These are phyloP conservation scores for Voacanga thouarsii DNA, from an alignment of 257 asterid species.

Conservation along the genomic window DNA sequence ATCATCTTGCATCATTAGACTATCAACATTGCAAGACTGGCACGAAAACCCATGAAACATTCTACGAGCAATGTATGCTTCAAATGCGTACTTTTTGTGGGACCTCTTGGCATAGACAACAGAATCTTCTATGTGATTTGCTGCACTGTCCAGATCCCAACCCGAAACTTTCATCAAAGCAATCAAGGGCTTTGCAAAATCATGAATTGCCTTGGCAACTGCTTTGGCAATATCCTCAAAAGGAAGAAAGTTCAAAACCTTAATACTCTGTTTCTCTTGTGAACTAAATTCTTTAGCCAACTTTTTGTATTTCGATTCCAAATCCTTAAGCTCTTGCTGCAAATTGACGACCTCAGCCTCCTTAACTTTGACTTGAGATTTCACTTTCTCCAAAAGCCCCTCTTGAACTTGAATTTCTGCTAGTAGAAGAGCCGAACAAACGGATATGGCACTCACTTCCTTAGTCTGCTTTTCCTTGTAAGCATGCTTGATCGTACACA, in stretches of 20 bases:
- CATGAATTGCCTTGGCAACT: constrained; percentile 67
- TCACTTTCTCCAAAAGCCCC: constrained; percentile 48
- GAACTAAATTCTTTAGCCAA: constrained; percentile 43
- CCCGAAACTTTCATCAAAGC: constrained; percentile 65
- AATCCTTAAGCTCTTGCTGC: constrained; percentile 34
- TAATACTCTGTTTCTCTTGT: constrained; percentile 35
- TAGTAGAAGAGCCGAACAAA: constrained; percentile 43
- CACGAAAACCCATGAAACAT: constrained; percentile 56
- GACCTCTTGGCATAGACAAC: constrained; percentile 63
- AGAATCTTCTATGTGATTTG: constrained; percentile 45
- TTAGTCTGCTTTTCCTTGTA: constrained; percentile 53
- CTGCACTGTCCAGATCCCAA: constrained; percentile 82
- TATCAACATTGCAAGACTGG: constrained; percentile 28
- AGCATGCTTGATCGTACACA: constrained; percentile 47
- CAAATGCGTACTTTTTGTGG: constrained; percentile 72
- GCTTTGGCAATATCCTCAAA: constrained; percentile 50
- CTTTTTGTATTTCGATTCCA: constrained; percentile 41
- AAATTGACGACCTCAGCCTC: constrained; percentile 33
- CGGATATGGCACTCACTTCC: constrained; percentile 36
- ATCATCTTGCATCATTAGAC: constrained; percentile 46
- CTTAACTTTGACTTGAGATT: constrained; percentile 42
- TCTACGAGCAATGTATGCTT: constrained; percentile 66
- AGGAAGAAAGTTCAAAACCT: constrained; percentile 28
- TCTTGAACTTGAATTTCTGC: constrained; percentile 58
- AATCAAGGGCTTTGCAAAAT: constrained; percentile 75